These are phyloP conservation scores for Oryza rufipogon DNA, from an alignment of 176 grass and related monocot genomes.

Conservation along the genomic window DNA sequence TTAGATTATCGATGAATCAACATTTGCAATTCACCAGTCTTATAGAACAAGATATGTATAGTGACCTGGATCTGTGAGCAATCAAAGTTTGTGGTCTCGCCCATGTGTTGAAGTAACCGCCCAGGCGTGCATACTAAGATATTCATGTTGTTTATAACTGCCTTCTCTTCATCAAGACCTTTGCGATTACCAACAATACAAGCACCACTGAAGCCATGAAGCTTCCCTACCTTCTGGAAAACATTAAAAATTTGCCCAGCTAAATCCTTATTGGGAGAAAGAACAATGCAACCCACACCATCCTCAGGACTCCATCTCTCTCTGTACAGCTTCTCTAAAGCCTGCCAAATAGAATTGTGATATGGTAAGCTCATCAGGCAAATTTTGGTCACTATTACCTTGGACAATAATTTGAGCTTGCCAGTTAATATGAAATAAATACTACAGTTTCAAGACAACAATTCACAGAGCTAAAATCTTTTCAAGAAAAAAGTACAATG, in stretches of 20 bases:
- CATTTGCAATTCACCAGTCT: not conserved
- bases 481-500: not conserved
- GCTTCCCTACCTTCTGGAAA: conserved; percentile 53
- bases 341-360: conserved; percentile 39
- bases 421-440: conserved; percentile 16
- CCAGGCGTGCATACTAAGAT: conserved; percentile 93
- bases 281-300: conserved; percentile 82
- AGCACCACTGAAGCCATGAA: conserved; percentile 69
- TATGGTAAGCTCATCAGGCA: not conserved
- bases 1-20: conserved; percentile 33
- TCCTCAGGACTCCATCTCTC: conserved; percentile 65
- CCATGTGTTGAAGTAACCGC: conserved; percentile 88
- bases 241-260: conserved; percentile 84
- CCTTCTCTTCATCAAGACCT: conserved; percentile 81
- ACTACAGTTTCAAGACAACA: not conserved
- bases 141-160: conserved; percentile 66
- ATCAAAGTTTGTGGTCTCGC: conserved; percentile 82
- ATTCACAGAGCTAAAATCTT: conserved; percentile 12
- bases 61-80: conserved; percentile 88
- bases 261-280: conserved; percentile 86
- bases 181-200: conserved; percentile 74
- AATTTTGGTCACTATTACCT: not conserved
- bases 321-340: conserved; percentile 87
- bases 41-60: conserved; percentile 37
- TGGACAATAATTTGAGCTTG: conserved; percentile 14